Percentiles rank a stretch among this genome's conserved stretches.
These are phyloP conservation scores for Aureococcus anophagefferens DNA, from an alignment of 108 stramenopile species.

Conservation along the genomic window DNA sequence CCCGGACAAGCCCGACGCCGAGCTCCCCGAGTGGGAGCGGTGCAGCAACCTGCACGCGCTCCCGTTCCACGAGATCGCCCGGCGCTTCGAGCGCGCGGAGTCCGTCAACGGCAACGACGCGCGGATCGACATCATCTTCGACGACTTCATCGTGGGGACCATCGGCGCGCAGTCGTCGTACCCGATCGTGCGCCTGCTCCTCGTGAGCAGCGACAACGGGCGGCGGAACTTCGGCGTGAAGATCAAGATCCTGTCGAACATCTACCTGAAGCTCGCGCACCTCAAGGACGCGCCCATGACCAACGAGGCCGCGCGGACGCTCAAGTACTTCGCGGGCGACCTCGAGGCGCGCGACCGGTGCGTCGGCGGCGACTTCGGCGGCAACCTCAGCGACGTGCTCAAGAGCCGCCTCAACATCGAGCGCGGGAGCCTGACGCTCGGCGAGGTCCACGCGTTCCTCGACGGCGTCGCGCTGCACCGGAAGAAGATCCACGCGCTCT, in stretches of 20 bases:
- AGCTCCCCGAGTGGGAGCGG: too few relatives aligned
- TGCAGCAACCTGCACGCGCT: too few relatives aligned
- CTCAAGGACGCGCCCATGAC: not conserved
- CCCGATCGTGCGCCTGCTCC: not conserved
- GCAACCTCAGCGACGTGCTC: not conserved
- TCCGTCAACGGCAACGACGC: too few relatives aligned
- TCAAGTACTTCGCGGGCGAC: not conserved
- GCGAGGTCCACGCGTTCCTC: conserved; percentile 6
- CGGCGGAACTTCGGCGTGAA: not conserved
- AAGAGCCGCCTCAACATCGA: not conserved
- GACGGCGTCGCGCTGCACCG: not conserved
- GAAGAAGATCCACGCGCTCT: not conserved
- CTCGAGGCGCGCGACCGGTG: not conserved
- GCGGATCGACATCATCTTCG: too few relatives aligned
- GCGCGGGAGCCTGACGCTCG: not conserved
- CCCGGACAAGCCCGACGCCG: too few relatives aligned
- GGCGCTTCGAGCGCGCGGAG: too few relatives aligned
- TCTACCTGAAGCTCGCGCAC: not conserved
- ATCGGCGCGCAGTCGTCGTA: not conserved
- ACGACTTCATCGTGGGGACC: not conserved
- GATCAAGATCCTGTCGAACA: not conserved
- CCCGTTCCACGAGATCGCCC: too few relatives aligned
- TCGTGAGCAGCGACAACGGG: not conserved
- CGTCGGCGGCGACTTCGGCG: not conserved
- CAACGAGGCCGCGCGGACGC: not conserved